A percentile compares a stretch with the other conserved stretches of the same genome.
Evolutionary conservation across 2,329 filamentous ascomycete genomes (phyloP).

Genomic region (Dryadomyces quercivorus): DNA sequence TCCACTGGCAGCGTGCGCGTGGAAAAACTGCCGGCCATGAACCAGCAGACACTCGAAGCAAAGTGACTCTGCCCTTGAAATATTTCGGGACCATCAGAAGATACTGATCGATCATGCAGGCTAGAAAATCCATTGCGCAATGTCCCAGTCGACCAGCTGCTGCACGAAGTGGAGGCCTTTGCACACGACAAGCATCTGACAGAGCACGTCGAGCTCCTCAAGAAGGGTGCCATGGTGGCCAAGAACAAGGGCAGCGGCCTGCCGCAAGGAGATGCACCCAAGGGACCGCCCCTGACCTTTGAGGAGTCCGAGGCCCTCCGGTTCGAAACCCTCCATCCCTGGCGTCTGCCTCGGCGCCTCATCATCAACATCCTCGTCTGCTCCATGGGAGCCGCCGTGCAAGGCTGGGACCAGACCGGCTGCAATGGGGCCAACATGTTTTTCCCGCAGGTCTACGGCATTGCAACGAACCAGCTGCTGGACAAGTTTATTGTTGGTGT

Average conservation of each 20-base stretch:
- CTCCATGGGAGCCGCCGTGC: slow-evolving; percentile 58
- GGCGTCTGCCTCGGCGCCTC: slow-evolving; percentile 49
- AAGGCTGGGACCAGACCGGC: slow-evolving; percentile 55
- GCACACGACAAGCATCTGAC: neutral
- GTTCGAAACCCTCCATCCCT: slow-evolving; percentile 34
- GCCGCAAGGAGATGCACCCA: neutral
- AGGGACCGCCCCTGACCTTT: neutral
- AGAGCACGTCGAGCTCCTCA: neutral
- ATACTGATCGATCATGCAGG: neutral
- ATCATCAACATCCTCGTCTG: slow-evolving; percentile 57
- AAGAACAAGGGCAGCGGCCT: neutral
- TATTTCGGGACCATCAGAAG: neutral
- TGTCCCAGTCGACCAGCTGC: neutral
- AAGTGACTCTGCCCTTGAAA: neutral
- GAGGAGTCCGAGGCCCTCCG: neutral
- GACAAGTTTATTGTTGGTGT: slow-evolving; percentile 44
- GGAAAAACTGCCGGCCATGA: neutral
- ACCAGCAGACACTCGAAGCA: neutral
- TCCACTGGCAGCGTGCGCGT: neutral
- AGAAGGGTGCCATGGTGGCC: neutral
- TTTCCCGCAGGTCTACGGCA: slow-evolving; percentile 42
- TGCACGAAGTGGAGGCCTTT: neutral
- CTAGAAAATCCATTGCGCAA: neutral
- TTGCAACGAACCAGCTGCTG: slow-evolving; percentile 24
- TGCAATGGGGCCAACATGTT: slow-evolving; percentile 51